Percentiles rank a stretch among this genome's conserved stretches.
These are phyloP conservation scores for Cadophora sp. DNA, from an alignment of 2,329 filamentous ascomycete genomes.

Conservation along the genomic window DNA sequence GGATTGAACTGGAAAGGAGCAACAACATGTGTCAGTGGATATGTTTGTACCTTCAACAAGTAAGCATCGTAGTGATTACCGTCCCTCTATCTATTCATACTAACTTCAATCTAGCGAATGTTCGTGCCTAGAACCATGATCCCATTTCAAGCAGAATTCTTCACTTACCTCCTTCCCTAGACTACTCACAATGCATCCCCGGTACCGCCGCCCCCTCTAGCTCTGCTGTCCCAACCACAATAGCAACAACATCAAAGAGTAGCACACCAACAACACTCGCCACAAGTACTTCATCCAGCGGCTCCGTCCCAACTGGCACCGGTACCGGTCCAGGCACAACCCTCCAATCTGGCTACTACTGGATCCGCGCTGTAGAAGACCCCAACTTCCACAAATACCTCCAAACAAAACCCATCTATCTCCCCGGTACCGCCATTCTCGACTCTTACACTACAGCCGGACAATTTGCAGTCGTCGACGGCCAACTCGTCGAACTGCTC, in stretches of 20 bases:
- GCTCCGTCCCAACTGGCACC: constrained; percentile 29
- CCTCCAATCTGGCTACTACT: constrained; percentile 52
- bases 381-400: constrained; percentile 65
- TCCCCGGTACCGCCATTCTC: constrained; percentile 57
- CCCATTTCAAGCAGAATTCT: background rate
- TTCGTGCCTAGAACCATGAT: constrained; percentile 10
- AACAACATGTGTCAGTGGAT: constrained; percentile 39
- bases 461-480: constrained; percentile 61
- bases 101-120: constrained; percentile 25
- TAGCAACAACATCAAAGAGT: constrained; percentile 27
- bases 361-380: constrained; percentile 59
- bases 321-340: constrained; percentile 48
- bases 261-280: background rate
- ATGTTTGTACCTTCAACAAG: constrained; percentile 40
- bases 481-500: constrained; percentile 52
- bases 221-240: constrained; percentile 30
- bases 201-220: constrained; percentile 37
- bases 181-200: constrained; percentile 51
- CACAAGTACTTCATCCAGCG: constrained; percentile 21
- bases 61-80: constrained; percentile 24
- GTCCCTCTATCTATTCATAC: background rate
- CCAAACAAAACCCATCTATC: constrained; percentile 53
- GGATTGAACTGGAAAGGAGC: constrained; percentile 36
- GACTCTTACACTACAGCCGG: constrained; percentile 59
- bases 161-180: constrained; percentile 16